These are phyloP conservation scores for Fusarium mangiferae DNA, from an alignment of 2,329 filamentous ascomycete genomes.

Conservation along the genomic window DNA sequence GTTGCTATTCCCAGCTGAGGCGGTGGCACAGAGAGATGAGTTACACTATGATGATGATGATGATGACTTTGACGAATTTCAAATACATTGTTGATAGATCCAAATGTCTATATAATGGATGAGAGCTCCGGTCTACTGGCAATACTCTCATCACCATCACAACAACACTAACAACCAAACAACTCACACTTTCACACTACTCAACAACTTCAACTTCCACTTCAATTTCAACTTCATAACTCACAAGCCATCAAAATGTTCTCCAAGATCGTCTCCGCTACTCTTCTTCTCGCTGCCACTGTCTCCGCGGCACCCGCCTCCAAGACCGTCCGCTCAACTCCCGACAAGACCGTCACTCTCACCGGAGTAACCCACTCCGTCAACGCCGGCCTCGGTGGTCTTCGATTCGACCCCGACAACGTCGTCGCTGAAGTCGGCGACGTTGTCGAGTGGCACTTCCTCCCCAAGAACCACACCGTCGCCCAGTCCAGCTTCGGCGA, in stretches of 20 bases:
- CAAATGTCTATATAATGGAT: conserved; percentile 37
- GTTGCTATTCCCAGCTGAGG: conserved; percentile 32
- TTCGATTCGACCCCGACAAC: conserved; percentile 62
- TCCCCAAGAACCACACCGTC: conserved; percentile 62
- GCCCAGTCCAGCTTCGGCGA: conserved; percentile 54
- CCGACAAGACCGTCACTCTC: conserved; percentile 48
- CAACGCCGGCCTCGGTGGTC: conserved; percentile 56
- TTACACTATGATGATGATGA: background rate
- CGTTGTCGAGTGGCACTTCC: conserved; percentile 65
- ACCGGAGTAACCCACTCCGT: conserved; percentile 58
- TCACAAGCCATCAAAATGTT: conserved; percentile 45
- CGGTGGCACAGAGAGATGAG: conserved; percentile 7
- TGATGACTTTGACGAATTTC: background rate
- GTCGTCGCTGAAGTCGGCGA: conserved; percentile 61
- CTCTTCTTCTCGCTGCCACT: conserved; percentile 45
- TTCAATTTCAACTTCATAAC: background rate
- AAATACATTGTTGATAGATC: background rate
- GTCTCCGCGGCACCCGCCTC: conserved; percentile 49
- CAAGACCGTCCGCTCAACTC: conserved; percentile 39
- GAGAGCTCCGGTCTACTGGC: conserved; percentile 1
- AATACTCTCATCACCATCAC: conserved; percentile 30
- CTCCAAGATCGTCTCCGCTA: conserved; percentile 44
- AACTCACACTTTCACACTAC: background rate
- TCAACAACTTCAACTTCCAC: background rate
- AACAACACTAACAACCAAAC: conserved; percentile 13